Percentiles rank a stretch among this genome's conserved stretches.
These are phyloP conservation scores for Rhynchosporium secalis DNA, from an alignment of 2,329 filamentous ascomycete species.

Conservation along the genomic window DNA sequence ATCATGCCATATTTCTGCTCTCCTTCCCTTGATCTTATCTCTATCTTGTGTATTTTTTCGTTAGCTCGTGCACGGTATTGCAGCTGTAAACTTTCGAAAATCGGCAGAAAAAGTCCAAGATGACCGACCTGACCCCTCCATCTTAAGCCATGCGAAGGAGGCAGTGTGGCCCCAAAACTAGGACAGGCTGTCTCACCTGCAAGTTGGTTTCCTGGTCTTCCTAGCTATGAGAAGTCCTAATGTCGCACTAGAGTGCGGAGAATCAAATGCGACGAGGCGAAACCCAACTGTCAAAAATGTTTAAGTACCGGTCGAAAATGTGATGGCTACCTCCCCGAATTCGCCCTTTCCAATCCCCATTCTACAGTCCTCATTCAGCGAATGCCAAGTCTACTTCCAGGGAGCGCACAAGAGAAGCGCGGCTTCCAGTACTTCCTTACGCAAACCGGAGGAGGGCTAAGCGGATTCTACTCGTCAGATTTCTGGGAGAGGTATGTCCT, in stretches of 20 bases:
- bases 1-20: neutral
- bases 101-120: neutral
- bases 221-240: slow-evolving; percentile 14
- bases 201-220: slow-evolving; percentile 26
- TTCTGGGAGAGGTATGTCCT: slow-evolving; percentile 37
- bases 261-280: slow-evolving; percentile 36
- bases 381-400: slow-evolving; percentile 29
- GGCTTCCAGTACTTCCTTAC: slow-evolving; percentile 36
- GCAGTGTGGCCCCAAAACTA: slow-evolving; percentile 29
- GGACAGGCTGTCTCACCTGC: slow-evolving; percentile 34
- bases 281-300: slow-evolving; percentile 32
- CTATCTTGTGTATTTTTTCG: neutral
- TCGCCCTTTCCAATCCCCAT: slow-evolving; percentile 11
- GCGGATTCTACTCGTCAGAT: slow-evolving; percentile 33
- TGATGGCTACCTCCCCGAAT: slow-evolving; percentile 30
- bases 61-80: neutral
- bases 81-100: neutral
- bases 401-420: slow-evolving; percentile 32
- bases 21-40: neutral
- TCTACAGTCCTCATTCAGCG: slow-evolving; percentile 23
- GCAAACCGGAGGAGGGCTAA: slow-evolving; percentile 33
- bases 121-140: neutral
- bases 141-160: slow-evolving; percentile 14
- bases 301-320: slow-evolving; percentile 33
- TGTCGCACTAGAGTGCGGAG: slow-evolving; percentile 27